These are phyloP conservation scores for Arctostaphylos glauca DNA, from an alignment of 148 eudicot genomes.

Conservation along the genomic window DNA sequence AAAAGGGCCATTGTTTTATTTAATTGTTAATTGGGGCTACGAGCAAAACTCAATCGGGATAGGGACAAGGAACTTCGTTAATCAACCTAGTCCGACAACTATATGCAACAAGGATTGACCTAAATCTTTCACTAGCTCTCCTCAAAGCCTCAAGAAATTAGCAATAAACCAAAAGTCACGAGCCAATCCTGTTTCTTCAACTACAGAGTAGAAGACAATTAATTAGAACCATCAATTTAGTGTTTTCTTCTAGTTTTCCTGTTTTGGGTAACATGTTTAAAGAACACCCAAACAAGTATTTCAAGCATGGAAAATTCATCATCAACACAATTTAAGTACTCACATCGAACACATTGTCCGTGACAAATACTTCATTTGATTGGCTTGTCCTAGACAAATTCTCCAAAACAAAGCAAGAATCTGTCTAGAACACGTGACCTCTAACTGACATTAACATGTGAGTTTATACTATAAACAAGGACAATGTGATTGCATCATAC, in stretches of 20 bases:
- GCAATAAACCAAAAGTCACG: neutral
- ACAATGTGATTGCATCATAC: conserved; percentile 31
- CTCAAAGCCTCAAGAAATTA: neutral
- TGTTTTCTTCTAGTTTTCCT: neutral
- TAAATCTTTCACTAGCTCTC: neutral
- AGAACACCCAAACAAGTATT: neutral
- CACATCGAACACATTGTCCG: neutral
- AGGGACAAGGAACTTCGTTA: neutral
- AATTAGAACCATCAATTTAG: neutral
- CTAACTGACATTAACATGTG: neutral
- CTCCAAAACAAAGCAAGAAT: neutral
- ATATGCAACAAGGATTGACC: neutral
- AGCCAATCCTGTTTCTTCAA: neutral
- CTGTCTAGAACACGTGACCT: neutral
- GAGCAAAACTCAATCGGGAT: neutral
- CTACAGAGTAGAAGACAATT: neutral
- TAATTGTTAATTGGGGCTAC: neutral
- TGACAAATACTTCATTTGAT: neutral
- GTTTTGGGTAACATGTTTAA: neutral
- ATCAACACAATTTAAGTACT: neutral
- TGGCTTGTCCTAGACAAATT: neutral
- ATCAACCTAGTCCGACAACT: neutral
- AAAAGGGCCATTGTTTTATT: neutral
- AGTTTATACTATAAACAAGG: neutral
- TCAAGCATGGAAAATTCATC: neutral